phyloP scores from a whole-genome alignment of 2,329 filamentous ascomycete species.

The Ceratocystis huliohia region DNA sequence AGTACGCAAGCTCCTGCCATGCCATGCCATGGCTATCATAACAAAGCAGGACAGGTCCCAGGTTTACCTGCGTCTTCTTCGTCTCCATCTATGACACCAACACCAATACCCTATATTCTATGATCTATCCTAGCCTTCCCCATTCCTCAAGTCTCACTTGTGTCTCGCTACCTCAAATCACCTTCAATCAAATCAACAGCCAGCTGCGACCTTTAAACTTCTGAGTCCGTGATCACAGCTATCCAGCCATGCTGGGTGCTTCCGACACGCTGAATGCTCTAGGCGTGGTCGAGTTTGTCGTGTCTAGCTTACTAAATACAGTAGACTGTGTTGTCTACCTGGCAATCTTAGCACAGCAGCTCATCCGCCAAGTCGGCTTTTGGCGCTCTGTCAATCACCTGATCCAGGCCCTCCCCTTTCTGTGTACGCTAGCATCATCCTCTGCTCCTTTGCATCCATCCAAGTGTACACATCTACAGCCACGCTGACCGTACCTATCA shows the following conservation, averaged over 20 bases:
- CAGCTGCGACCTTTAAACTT: neutral
- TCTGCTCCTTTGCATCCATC: neutral
- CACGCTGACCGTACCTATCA: constrained; percentile 13
- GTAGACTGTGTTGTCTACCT: constrained; percentile 16
- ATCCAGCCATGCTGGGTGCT: neutral
- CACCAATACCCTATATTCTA: neutral
- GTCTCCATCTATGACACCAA: neutral
- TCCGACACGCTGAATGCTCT: neutral
- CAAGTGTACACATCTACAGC: neutral
- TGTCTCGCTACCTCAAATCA: neutral
- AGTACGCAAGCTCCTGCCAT: neutral
- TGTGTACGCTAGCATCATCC: constrained; percentile 38
- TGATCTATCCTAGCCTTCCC: neutral
- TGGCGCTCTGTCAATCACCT: constrained; percentile 6
- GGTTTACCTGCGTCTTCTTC: neutral
- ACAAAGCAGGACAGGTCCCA: neutral
- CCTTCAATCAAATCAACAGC: neutral
- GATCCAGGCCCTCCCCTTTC: constrained; percentile 49
- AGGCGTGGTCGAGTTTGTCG: neutral
- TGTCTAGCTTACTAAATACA: neutral
- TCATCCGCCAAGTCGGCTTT: constrained; percentile 16
- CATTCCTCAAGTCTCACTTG: neutral
- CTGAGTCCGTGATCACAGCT: neutral
- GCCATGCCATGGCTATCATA: neutral
- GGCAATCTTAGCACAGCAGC: constrained; percentile 16